phyloP scores from a whole-genome alignment of 176 grass and related monocot species.

The Cenchrus fungigraminus region DNA sequence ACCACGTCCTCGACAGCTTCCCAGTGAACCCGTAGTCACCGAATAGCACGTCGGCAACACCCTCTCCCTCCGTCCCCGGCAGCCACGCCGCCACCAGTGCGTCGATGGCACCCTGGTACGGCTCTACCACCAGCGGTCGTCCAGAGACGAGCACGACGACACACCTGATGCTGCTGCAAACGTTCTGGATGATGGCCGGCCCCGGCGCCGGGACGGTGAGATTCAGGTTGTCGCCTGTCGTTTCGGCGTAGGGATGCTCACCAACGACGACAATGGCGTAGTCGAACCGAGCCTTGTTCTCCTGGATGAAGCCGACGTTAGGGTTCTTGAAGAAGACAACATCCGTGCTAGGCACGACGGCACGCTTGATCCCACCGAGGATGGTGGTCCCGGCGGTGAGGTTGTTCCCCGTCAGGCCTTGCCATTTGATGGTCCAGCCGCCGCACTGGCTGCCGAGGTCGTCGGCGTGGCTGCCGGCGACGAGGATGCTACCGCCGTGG shows the following conservation, averaged over 20 bases:
- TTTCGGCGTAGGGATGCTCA: slow-evolving; percentile 62
- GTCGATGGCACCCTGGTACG: slow-evolving; percentile 50
- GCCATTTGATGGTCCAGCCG: slow-evolving; percentile 84
- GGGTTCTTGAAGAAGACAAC: slow-evolving; percentile 65
- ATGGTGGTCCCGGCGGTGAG: slow-evolving; percentile 31
- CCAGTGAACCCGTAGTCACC: slow-evolving; percentile 70
- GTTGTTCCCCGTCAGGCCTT: slow-evolving; percentile 55
- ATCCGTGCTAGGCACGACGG: slow-evolving; percentile 52
- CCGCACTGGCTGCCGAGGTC: slow-evolving; percentile 78
- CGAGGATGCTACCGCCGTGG: slow-evolving; percentile 47
- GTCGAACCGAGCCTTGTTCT: slow-evolving; percentile 46
- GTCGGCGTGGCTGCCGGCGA: slow-evolving; percentile 64
- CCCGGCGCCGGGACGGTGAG: slow-evolving; percentile 69
- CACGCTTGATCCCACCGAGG: too few species aligned
- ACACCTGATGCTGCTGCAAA: slow-evolving; percentile 56
- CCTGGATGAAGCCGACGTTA: slow-evolving; percentile 36
- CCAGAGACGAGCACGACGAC: slow-evolving; percentile 65
- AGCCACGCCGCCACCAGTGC: slow-evolving; percentile 82
- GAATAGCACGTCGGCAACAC: slow-evolving; percentile 68
- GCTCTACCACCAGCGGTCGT: slow-evolving; percentile 63
- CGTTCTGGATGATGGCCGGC: slow-evolving; percentile 45
- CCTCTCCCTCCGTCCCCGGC: slow-evolving; percentile 75
- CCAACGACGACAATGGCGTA: slow-evolving; percentile 67
- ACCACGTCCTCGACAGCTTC: slow-evolving; percentile 79
- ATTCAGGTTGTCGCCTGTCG: slow-evolving; percentile 59